Conservation (phyloP, 768 basidiomycete genomes). For the Tricholoma sp. region DNA sequence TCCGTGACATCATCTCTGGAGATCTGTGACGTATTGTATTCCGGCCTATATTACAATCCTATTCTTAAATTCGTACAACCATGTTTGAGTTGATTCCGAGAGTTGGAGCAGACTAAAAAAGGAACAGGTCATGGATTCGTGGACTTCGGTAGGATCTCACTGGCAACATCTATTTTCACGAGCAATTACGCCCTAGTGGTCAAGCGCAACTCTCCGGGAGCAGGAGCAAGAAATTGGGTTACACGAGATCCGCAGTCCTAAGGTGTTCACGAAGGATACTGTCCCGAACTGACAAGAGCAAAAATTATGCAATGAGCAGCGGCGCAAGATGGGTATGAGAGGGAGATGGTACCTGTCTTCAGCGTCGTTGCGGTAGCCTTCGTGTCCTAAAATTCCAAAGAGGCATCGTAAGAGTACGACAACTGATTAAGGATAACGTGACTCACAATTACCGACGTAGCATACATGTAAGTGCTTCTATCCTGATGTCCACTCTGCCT, state of each 20-base stretch:
- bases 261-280: conserved; percentile 50
- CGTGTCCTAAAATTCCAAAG: conserved; percentile 39
- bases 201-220: no score
- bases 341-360: conserved; percentile 33
- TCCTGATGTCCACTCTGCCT: conserved; percentile 41
- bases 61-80: no score
- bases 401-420: neutral
- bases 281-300: conserved; percentile 39
- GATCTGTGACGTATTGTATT: no score
- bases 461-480: conserved; percentile 52
- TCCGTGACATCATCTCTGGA: no score
- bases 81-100: no score
- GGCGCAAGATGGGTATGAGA: neutral
- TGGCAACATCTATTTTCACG: no score
- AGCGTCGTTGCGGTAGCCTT: conserved; percentile 50
- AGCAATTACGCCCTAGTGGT: no score
- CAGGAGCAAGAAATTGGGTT: neutral
- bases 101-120: no score
- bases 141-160: no score
- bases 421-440: neutral
- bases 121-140: no score
- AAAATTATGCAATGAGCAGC: neutral
- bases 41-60: no score
- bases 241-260: conserved; percentile 31
- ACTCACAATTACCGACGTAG: conserved; percentile 56